Percentiles rank a stretch among this genome's conserved stretches.
Evolutionary conservation across 2,329 filamentous ascomycete species (phyloP).

Genomic region (Aspergillus sergii): DNA sequence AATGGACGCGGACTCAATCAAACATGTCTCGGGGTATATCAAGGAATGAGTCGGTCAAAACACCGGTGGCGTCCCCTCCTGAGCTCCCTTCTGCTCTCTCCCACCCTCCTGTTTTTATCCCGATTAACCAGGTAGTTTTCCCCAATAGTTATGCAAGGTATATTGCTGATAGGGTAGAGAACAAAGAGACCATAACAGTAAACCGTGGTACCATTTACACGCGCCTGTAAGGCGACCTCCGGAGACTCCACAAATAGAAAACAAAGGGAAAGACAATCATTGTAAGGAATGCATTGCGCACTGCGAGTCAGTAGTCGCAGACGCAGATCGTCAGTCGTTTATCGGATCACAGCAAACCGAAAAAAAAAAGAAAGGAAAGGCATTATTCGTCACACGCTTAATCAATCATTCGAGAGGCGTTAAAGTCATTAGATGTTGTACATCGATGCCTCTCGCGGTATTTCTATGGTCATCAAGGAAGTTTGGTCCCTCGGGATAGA

Average conservation of each 20-base stretch:
- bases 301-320: slow-evolving; percentile 40
- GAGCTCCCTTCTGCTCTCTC: not conserved
- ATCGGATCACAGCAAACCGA: slow-evolving; percentile 18
- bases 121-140: slow-evolving; percentile 3
- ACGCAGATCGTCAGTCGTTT: slow-evolving; percentile 30
- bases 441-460: slow-evolving; percentile 25
- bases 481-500: not conserved
- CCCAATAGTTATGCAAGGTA: slow-evolving; percentile 15
- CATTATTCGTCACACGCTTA: slow-evolving; percentile 36
- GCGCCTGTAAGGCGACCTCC: slow-evolving; percentile 10
- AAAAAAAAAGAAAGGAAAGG: slow-evolving; percentile 22
- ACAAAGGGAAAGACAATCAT: slow-evolving; percentile 22
- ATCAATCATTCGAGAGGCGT: slow-evolving; percentile 23
- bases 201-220: slow-evolving; percentile 18
- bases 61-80: not conserved
- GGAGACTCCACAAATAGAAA: slow-evolving; percentile 17
- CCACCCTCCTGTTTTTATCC: slow-evolving; percentile 6
- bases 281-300: slow-evolving; percentile 32
- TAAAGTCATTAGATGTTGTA: slow-evolving; percentile 24
- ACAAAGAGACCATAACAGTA: slow-evolving; percentile 11
- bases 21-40: slow-evolving; percentile 12
- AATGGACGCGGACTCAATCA: slow-evolving; percentile 10
- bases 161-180: slow-evolving; percentile 7
- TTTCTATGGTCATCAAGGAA: slow-evolving; percentile 31
- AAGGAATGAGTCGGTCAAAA: slow-evolving; percentile 2